phyloP scores from a whole-genome alignment of 371 early-diverging fungal species.

The Mucor indicus region DNA sequence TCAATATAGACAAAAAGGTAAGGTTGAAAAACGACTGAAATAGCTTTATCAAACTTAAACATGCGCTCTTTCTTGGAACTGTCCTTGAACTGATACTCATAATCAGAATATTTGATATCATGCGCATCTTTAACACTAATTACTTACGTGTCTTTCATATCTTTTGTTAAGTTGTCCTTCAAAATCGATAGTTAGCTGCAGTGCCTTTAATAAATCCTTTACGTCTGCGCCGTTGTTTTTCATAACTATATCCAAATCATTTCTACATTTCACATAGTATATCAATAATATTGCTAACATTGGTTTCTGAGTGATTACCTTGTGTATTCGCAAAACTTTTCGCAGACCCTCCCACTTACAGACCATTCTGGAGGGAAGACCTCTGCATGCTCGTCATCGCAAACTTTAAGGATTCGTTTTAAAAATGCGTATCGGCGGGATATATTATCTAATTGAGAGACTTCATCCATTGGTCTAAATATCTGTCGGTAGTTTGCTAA shows the following conservation, averaged over 20 bases:
- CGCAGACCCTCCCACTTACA: slow-evolving; percentile 67
- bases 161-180: slow-evolving; percentile 79
- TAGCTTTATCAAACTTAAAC: slow-evolving; percentile 63
- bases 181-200: slow-evolving; percentile 87
- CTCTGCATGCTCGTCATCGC: slow-evolving; percentile 80
- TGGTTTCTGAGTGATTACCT: slow-evolving; percentile 28
- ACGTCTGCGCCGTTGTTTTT: slow-evolving; percentile 47
- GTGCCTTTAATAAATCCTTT: slow-evolving; percentile 64
- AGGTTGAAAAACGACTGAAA: slow-evolving; percentile 87
- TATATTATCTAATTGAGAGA: slow-evolving; percentile 80
- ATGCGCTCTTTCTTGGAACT: not conserved
- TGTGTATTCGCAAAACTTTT: slow-evolving; percentile 82
- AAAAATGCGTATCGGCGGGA: slow-evolving; percentile 93
- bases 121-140: too few relatives aligned
- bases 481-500: slow-evolving; percentile 82
- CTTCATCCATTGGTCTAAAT: slow-evolving; percentile 80
- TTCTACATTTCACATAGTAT: slow-evolving; percentile 18
- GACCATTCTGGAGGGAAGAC: slow-evolving; percentile 85
- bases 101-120: too few relatives aligned
- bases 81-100: slow-evolving; percentile 8
- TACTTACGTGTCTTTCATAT: slow-evolving; percentile 54
- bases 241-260: slow-evolving; percentile 53
- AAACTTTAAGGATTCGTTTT: slow-evolving; percentile 78
- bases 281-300: not conserved
- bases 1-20: slow-evolving; percentile 81